A percentile compares a stretch with the other conserved stretches of the same genome.
phyloP scores from a whole-genome alignment of 345 rosid genomes.

The Linum lewisii region DNA sequence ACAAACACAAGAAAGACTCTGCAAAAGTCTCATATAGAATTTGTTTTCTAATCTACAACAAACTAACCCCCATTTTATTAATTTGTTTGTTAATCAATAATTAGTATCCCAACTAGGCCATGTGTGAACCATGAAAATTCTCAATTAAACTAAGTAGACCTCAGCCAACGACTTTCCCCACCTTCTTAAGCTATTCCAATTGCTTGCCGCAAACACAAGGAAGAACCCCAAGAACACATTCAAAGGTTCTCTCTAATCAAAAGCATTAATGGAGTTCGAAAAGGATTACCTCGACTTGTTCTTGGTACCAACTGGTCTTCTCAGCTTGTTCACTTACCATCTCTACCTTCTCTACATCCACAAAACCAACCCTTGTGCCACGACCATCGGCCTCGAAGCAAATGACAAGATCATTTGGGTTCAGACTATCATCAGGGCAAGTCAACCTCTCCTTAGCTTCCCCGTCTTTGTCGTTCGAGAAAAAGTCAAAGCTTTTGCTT shows the following conservation, averaged over 20 bases:
- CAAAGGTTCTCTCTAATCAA: too few relatives aligned
- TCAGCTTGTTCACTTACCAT: conserved; percentile 22
- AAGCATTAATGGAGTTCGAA: background rate
- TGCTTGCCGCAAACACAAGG: background rate
- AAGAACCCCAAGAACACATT: background rate
- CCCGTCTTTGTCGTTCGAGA: background rate
- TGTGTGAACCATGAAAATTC: background rate
- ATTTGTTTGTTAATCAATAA: too few relatives aligned
- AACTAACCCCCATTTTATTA: too few relatives aligned
- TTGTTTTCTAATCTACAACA: too few relatives aligned
- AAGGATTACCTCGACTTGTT: conserved; percentile 15
- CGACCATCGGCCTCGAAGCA: conserved; percentile 34
- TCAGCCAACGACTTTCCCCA: background rate
- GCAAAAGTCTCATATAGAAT: too few relatives aligned
- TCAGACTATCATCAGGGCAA: conserved; percentile 30
- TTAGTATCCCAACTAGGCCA: background rate
- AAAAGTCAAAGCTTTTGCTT: background rate
- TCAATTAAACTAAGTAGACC: too few relatives aligned
- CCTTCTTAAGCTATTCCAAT: background rate
- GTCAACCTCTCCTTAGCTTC: background rate
- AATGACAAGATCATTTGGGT: conserved; percentile 31
- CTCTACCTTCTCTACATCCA: conserved; percentile 21
- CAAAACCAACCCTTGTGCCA: conserved; percentile 15
- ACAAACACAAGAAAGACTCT: too few relatives aligned
- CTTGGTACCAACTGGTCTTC: conserved; percentile 24